These are phyloP conservation scores for Stereum hirsutum DNA, from an alignment of 1,284 basidiomycete species.

Conservation along the genomic window DNA sequence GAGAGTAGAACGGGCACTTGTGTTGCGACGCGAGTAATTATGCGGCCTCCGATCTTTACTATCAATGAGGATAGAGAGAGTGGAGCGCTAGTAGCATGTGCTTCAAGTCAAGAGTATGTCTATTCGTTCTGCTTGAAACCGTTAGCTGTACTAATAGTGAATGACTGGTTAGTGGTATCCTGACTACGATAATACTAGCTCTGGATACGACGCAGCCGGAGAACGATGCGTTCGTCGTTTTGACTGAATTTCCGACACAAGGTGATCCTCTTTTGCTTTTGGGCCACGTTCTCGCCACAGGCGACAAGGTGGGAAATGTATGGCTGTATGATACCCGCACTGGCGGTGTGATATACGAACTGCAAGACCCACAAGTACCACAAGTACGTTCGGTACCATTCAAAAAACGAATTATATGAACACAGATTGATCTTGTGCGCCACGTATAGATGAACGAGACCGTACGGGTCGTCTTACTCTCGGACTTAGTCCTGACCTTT, in stretches of 20 bases:
- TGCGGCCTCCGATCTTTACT: too few species aligned
- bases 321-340: constrained; percentile 7
- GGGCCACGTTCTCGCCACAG: constrained; percentile 6
- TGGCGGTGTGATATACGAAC: constrained; percentile 12
- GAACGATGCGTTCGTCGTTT: background rate
- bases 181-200: too few species aligned
- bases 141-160: too few species aligned
- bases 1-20: too few species aligned
- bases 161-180: too few species aligned
- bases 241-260: background rate
- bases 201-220: too few species aligned
- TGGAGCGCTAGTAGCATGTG: too few species aligned
- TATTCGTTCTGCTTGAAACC: too few species aligned
- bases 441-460: background rate
- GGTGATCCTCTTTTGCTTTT: constrained; percentile 5
- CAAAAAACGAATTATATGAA: background rate
- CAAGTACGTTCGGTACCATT: constrained; percentile 10
- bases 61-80: too few species aligned
- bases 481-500: constrained; percentile 17
- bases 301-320: constrained; percentile 4
- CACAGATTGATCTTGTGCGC: constrained; percentile 3
- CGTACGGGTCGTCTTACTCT: constrained; percentile 27
- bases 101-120: too few species aligned
- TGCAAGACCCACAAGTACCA: constrained; percentile 17
- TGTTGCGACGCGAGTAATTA: background rate